phyloP scores from a whole-genome alignment of 495 filamentous ascomycete species.

The Oidiodendron maius region DNA sequence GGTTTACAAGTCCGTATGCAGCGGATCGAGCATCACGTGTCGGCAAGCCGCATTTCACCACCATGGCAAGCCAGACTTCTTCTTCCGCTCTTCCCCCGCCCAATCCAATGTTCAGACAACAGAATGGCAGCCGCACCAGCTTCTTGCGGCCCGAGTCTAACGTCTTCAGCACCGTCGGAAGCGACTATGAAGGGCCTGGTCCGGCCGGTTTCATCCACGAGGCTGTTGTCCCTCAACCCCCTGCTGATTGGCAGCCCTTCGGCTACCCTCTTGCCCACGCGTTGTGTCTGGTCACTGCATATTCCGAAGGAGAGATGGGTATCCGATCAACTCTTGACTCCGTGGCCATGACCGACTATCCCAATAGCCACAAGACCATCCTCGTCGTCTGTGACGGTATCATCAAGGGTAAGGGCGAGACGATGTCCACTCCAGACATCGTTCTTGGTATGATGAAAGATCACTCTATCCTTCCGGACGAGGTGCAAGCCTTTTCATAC shows the following conservation, averaged over 20 bases:
- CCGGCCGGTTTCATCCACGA: conserved; percentile 94
- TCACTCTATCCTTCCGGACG: conserved; percentile 66
- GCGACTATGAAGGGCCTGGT: conserved; percentile 60
- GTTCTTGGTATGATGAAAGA: conserved; percentile 93
- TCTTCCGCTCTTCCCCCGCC: conserved; percentile 67
- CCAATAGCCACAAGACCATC: conserved; percentile 96
- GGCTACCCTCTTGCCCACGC: conserved; percentile 91
- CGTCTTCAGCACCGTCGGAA: conserved; percentile 44
- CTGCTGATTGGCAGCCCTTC: conserved; percentile 92
- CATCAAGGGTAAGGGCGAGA: conserved; percentile 94
- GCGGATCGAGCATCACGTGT: conserved; percentile 35
- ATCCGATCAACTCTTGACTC: conserved; percentile 93
- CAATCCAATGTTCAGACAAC: conserved; percentile 64
- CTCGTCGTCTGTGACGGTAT: conserved; percentile 95
- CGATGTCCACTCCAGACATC: conserved; percentile 82
- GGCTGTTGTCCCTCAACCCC: conserved; percentile 93
- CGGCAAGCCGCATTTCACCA: conserved; percentile 59
- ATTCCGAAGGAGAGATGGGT: conserved; percentile 92
- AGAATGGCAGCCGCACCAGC: conserved; percentile 59
- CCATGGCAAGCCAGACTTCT: conserved; percentile 92
- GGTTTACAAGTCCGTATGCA: conserved; percentile 92
- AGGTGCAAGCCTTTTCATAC: conserved; percentile 87
- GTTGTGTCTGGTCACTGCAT: conserved; percentile 93
- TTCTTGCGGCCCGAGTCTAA: conserved; percentile 40
- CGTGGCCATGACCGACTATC: conserved; percentile 95